Evolutionary conservation across 306 rosid species (phyloP), one percentile per base, ranked within the genome.

Genomic region (Aeschynomene evenia): DNA sequence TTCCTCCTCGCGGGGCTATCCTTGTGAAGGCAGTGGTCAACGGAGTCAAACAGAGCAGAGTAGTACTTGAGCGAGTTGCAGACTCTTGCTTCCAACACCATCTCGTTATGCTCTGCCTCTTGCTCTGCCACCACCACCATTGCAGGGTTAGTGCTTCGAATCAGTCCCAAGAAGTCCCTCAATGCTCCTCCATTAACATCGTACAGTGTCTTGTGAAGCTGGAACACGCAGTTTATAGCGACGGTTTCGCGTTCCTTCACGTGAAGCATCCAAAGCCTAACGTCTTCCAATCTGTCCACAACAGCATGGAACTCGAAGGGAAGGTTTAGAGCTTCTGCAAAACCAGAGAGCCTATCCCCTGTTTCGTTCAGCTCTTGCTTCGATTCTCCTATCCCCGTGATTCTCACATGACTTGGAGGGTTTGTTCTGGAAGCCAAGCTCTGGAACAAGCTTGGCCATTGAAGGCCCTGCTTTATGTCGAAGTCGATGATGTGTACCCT

Each of bases 231-330:
- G 40, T 95, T 95, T 58, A 91, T 91, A 1, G 95, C 96, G 33
- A 95, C 93, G 20, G 83, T 80, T 56, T 95, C 99, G 0, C 85
- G 88, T 65, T 95, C 95, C 90, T 91, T 95, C 52, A 95, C 97
- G 71, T 91, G 97, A 67, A 95, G 97, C 99, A 95, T 95, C 99
- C 99, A 95, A 10, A 95, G 86, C 68, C 99, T 85, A 64, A 95
- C 99, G 37, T 95, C 99, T 68, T 95, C 99, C 19, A 95, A 85
- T 62, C 99, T 85, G 73, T 95, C 99, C 56, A 95, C 99, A 1
- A 95, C 99, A 0, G 96, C 89, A 39, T 91, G 99, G 23, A 95
- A 95, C 84, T 91, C 97, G 1, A 95, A 95, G 13, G 97, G 97
- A 12, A 95, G 79, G 83, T 86, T 87, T 49, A 95, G 63, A 1